Evolutionary conservation across 352 stramenopile species (phyloP), one percentile per base, ranked within the genome.

Genomic region (Plasmopara muralis): DNA sequence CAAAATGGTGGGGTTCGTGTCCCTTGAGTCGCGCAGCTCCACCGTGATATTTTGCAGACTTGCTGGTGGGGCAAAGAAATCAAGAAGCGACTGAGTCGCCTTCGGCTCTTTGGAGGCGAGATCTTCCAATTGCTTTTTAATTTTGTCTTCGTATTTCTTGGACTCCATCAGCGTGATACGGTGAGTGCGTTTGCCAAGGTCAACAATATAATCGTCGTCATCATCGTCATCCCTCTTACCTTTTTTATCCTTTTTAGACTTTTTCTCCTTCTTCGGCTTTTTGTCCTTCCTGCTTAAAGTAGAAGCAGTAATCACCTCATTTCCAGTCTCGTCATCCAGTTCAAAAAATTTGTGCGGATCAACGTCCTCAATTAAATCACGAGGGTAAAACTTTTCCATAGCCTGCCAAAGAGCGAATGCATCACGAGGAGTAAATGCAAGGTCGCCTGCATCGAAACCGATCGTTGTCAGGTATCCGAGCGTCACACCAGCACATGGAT

Each of bases 111-210:
- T 88, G 45, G 80, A 62, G 15, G 94, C 93, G 0, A 98, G 72
- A 16, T 69, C 64, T 38, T 96, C 77, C 25, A 99, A 70, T 20
- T 88, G 83, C 35, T 83, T 76, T 74, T 99, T 99, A 60, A 99
- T 78, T 44, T 86, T 83, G 43, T 96, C 90, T 72, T 99, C 96
- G 71, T 98, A 99, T 44, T 97, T 85, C 71, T 98, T 99, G 13
- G 94, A 97, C 68, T 98, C 87, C 68, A 98, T 93, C 18, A 99
- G 70, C 29, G 95, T 98, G 62, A 99, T 98, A 51, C 96, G 90
- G 58, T 98, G 74, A 37, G 69, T 83, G 41, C 78, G 68, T 41
- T 91, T 87, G 35, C 79, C 79, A 10, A 89, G 64, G 39, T 89
- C 75, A 5, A 87, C 64, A 47, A 87, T 73, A 37, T 75, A 83